Conservation (phyloP, 306 rosid genomes). For the Notholithocarpus densiflorus region DNA sequence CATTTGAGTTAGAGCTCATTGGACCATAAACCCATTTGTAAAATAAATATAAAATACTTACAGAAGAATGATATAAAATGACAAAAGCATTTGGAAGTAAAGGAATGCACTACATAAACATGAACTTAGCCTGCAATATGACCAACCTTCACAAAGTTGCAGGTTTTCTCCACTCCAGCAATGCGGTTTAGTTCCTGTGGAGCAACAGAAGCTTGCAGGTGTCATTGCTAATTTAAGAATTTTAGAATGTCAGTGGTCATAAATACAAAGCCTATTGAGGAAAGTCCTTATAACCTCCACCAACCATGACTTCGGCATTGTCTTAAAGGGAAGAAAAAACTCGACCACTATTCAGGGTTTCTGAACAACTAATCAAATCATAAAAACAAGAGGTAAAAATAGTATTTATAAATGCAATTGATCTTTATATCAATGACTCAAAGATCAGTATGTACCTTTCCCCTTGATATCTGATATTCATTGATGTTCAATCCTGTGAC, state of each 20-base stretch:
- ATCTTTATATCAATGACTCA: not conserved
- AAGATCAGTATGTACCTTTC: slow-evolving; percentile 51
- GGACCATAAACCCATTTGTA: not conserved
- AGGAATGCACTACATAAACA: slow-evolving; percentile 1
- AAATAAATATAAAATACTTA: not conserved
- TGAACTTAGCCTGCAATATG: slow-evolving; percentile 15
- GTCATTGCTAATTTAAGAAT: slow-evolving; percentile 6
- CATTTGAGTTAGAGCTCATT: too few species aligned
- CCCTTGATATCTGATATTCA: slow-evolving; percentile 89
- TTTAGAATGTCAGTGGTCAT: not conserved
- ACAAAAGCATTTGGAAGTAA: slow-evolving; percentile 4
- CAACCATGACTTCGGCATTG: not conserved
- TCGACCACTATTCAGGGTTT: slow-evolving; percentile 2
- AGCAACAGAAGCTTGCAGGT: slow-evolving; percentile 15
- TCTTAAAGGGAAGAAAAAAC: not conserved
- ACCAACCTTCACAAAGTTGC: slow-evolving; percentile 77
- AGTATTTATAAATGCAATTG: not conserved
- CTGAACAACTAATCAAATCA: slow-evolving; percentile 5
- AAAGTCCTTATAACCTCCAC: slow-evolving; percentile 1
- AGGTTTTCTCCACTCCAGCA: slow-evolving; percentile 64
- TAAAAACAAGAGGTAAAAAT: slow-evolving; percentile 8
- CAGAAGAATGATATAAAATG: not conserved
- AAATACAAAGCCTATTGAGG: not conserved
- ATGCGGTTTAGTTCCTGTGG: slow-evolving; percentile 63
- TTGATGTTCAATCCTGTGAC: slow-evolving; percentile 87